These are phyloP conservation scores for Cucurbita moschata DNA, from an alignment of 306 rosid species.

Conservation along the genomic window DNA sequence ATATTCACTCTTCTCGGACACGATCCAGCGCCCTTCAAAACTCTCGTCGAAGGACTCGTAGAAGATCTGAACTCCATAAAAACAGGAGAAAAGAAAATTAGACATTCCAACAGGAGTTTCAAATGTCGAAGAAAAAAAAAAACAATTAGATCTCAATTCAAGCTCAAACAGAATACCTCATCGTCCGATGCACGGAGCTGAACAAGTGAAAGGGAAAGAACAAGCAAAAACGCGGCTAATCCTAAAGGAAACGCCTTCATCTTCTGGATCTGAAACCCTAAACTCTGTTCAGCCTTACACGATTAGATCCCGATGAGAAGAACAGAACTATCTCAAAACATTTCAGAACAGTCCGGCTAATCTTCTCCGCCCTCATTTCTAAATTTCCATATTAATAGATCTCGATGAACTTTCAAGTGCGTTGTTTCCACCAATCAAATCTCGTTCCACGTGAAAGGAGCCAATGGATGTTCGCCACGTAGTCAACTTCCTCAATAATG, in stretches of 20 bases:
- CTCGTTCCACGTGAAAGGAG: slow-evolving; percentile 16
- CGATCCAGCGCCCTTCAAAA: slow-evolving; percentile 69
- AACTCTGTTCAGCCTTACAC: neutral
- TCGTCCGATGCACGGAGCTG: slow-evolving; percentile 50
- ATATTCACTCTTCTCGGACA: slow-evolving; percentile 57
- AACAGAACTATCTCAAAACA: neutral
- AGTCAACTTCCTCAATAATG: neutral
- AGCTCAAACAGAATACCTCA: slow-evolving; percentile 23
- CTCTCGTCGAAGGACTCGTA: slow-evolving; percentile 76
- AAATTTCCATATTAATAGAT: slow-evolving; percentile 18
- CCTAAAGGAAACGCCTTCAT: slow-evolving; percentile 19
- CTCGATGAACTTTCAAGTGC: slow-evolving; percentile 16
- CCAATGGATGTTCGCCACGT: slow-evolving; percentile 33
- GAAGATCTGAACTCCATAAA: slow-evolving; percentile 30
- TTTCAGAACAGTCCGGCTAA: neutral
- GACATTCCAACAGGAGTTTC: neutral
- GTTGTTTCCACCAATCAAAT: slow-evolving; percentile 46
- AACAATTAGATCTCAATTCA: neutral
- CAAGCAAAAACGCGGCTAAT: slow-evolving; percentile 13
- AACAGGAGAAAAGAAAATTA: slow-evolving; percentile 2
- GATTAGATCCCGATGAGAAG: neutral
- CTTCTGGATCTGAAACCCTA: slow-evolving; percentile 12
- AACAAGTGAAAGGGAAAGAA: slow-evolving; percentile 28
- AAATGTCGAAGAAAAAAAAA: neutral
- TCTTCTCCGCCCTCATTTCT: neutral